A percentile compares a stretch with the other conserved stretches of the same genome.
These are phyloP conservation scores for Saksenaea vasiformis DNA, from an alignment of 371 early-diverging fungal species.

Conservation along the genomic window DNA sequence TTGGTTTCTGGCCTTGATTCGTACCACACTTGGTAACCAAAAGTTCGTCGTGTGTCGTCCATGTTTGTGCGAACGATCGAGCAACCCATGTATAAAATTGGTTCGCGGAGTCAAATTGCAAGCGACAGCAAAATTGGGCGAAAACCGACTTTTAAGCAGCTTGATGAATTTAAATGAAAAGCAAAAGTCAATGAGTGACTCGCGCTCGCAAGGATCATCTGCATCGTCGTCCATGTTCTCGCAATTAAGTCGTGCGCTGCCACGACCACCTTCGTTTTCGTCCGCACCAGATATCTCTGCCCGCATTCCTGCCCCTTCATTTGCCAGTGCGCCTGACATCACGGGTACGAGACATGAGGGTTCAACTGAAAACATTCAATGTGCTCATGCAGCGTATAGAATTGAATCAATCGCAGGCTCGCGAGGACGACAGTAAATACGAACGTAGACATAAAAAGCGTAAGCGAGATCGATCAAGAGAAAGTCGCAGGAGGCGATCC, in stretches of 20 bases:
- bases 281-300: conserved; percentile 26
- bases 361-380: background rate
- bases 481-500: background rate
- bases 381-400: background rate
- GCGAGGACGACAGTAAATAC: conserved; percentile 1
- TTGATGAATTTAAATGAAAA: background rate
- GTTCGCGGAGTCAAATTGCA: too few species aligned
- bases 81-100: too few species aligned
- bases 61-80: too few species aligned
- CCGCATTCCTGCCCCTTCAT: conserved; percentile 22
- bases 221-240: background rate
- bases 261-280: conserved; percentile 26
- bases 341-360: background rate
- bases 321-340: conserved; percentile 41
- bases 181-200: background rate
- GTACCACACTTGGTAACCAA: too few species aligned
- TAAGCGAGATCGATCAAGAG: conserved; percentile 13
- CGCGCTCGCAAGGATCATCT: background rate
- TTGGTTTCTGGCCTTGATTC: too few species aligned
- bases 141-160: background rate
- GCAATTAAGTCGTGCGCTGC: background rate
- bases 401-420: background rate
- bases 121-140: too few species aligned
- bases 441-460: conserved; percentile 13
- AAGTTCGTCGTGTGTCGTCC: too few species aligned